Evolutionary conservation across 2,329 filamentous ascomycete genomes (phyloP), one percentile per base, ranked within the genome.

Genomic region (Alternaria brassicae): DNA sequence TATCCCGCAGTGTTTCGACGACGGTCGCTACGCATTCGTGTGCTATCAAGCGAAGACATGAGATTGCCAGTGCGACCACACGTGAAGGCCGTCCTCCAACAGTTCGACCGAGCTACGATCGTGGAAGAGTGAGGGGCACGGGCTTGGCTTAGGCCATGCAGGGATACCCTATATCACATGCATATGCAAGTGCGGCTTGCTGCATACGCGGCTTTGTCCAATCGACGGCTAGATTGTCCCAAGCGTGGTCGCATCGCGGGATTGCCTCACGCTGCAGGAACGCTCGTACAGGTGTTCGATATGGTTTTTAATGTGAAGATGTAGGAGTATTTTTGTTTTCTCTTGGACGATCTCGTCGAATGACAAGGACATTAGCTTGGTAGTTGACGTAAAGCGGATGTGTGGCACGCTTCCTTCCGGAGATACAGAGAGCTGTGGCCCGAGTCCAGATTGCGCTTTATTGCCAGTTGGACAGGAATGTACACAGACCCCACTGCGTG

Each of bases 231-330:
- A 36, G 45, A 39, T 17, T 41, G 36, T 32, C 44, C 54, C 65
- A 70, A 70, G 71, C 61, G 53, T 56, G 62, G 53, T 63, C 68
- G 67, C 65, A 67, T 69, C 66, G 73, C 73, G 72, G 72, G 69
- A 73, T 69, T 65, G 66, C 72, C 72, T 72, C 66, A 69, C 63
- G 70, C 74, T 77, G 74, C 75, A 77, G 75, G 75, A 77, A 77
- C 75, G 59, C 63, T 67, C 58, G 69, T 62, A 62, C 62, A 66
- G 54, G 55, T 52, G 53, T 52, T 51, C 45, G 39, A 40, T 30
- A 42, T 37, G 40, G 52, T 52, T 56, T 54, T 51, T 48, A 36
- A 56, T 50, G 51, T 49, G 55, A 52, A 56, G 8, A 23, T 30
- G 19, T 39, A 53, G 23, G 23, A 37, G 40, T 40, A 21, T 36